Base-by-base conservation (phyloP, 2,329 filamentous ascomycete genomes). In the Cladosporium sp. region DNA sequence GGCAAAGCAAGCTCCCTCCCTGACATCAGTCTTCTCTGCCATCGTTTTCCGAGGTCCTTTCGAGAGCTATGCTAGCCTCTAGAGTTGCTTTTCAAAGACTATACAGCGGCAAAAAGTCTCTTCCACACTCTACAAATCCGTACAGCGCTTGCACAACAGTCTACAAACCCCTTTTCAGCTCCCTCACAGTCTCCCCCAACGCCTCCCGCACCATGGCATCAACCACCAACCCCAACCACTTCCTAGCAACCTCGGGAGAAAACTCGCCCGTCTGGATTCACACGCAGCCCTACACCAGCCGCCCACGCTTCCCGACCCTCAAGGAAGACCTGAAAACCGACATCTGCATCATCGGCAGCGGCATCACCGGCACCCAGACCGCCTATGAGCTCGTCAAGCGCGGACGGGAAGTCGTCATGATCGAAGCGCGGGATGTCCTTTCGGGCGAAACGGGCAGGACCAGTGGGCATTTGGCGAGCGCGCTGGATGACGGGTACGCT, bases 201-300 rank as follows among this genome's bases (percentile, higher is more conserved):
- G 5, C 22, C 22, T 27, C 22, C n/a, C 32, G 45, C 38, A 55
- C 22, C 19, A 58, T 58, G 56, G 53, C 56, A 7, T 54, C 56
- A 12, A 39, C 43, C 7, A 36, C 37, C 42, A 42, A 59, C 34
- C 58, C 66, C 6, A 37, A 68, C 44, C 67, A 71, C 38, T 70
- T 65, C 54, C 66, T 70, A 57, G 63, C 68, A 36, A 80, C 78
- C 4, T 78, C 76, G 1, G 78, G 79, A 30, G 65, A 69, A 15
- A 73, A 68, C 3, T 74, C 79, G 45, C 61, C 79, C 0, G 79
- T 82, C 17, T 82, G 79, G 78, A 63, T 77, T 0, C 76, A 79
- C 55, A 66, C 65, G 0, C 66, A 76, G 19, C 74, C 73, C 0
- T 79, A 74, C 61, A 64, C 66, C 24, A 64, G 68, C 12, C 67